These are phyloP conservation scores for Penicillium coffeae DNA, from an alignment of 495 filamentous ascomycete species.

Conservation along the genomic window DNA sequence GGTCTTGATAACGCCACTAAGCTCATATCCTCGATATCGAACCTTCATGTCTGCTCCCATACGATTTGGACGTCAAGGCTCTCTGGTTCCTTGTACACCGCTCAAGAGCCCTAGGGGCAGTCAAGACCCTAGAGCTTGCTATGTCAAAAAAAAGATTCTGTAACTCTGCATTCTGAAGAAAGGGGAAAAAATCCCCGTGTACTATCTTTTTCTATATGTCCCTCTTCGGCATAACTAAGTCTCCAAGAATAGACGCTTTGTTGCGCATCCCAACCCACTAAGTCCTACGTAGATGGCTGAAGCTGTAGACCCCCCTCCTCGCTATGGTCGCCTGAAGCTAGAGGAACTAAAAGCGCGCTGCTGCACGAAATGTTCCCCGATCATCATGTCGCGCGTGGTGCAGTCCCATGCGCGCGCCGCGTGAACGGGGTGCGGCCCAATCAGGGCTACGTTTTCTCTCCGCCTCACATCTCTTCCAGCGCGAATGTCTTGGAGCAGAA, in stretches of 20 bases:
- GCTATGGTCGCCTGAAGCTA: background rate
- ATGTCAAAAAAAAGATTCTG: background rate
- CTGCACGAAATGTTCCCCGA: background rate
- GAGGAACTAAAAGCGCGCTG: background rate
- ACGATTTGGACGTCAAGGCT: too few species aligned
- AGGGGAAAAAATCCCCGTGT: background rate
- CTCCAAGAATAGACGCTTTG: too few species aligned
- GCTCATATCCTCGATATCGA: background rate
- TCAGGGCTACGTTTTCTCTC: constrained; percentile 10
- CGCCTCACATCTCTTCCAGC: constrained; percentile 9
- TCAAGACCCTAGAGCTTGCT: too few species aligned
- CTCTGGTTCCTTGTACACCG: too few species aligned
- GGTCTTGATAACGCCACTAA: background rate
- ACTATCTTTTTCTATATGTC: background rate
- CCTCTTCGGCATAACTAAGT: background rate
- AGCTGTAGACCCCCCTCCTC: background rate
- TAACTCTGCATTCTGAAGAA: background rate
- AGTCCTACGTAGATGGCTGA: background rate
- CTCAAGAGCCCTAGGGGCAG: too few species aligned
- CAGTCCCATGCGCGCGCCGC: constrained; percentile 18
- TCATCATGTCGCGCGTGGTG: constrained; percentile 12
- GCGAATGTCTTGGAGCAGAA: constrained; percentile 18
- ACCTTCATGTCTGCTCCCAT: background rate
- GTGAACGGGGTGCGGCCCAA: constrained; percentile 15
- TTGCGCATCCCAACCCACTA: too few species aligned